Evolutionary conservation across 768 basidiomycete species (phyloP), one percentile per base, ranked within the genome.

Genomic region (Scleroderma citrinum): DNA sequence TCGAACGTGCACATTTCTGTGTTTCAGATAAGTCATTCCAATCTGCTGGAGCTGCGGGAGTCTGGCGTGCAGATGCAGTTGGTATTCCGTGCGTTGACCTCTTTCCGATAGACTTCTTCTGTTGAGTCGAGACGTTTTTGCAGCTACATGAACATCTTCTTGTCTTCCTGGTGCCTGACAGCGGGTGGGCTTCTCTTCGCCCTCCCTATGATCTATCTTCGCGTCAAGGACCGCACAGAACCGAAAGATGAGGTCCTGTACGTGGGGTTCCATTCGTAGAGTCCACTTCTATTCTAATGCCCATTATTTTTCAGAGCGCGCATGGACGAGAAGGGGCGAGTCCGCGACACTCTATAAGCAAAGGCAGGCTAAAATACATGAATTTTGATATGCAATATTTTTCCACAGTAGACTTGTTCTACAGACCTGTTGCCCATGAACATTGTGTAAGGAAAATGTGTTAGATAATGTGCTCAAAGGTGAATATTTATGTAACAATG

Each of bases 91-190:
- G 59, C 64, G 83, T 72, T 24, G 16, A 47, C 16, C 47, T 17
- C 44, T 6, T 29, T 20, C 26, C n/a, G n/a, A n/a, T n/a, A 21
- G 26, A 35, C 17, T 13, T 17, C 17, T 43, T 26, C n/a, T 23
- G 38, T 26, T 19, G 44, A 46, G 19, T 2, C 36, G 14, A 39
- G 20, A 46, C 20, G 45, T n/a, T 52, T 35, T n/a, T 10, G 26
- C 56, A 71, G 69, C 23, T 88, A 75, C 65, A 82, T 85, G 79
- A 83, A 76, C 56, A 74, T 88, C 30, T 85, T 88, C 59, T 58
- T 83, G 50, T 84, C 84, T 17, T 86, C 86, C 0, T 88, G 86
- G 85, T 72, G 70, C n/a, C 70, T 88, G 24, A 77, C 86, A 39
- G 76, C 77, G 31, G 78, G 72, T 0, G 85, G 85, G 5, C 71